Conservation (phyloP, 768 basidiomycete genomes). For the Leccinum truebloodii region DNA sequence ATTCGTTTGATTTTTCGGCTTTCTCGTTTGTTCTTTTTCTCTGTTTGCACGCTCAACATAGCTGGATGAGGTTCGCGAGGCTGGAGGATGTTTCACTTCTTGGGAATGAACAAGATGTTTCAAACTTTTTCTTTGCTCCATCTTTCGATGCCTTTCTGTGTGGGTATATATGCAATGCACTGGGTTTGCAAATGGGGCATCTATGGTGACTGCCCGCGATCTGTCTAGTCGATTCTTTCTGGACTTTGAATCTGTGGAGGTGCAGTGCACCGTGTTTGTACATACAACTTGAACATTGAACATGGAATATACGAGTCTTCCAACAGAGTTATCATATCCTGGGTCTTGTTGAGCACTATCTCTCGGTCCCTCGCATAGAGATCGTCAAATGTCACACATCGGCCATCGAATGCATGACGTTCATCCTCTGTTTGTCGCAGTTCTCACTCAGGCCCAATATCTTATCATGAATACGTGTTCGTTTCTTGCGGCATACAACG, state of each 20-base stretch:
- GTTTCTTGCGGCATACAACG: slow-evolving; percentile 2
- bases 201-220: background rate
- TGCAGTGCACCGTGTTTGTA: background rate
- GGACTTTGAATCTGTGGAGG: background rate
- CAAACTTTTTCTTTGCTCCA: background rate
- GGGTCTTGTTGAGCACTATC: background rate
- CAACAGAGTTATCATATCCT: background rate
- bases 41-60: background rate
- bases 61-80: background rate
- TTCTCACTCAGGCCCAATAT: background rate
- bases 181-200: background rate
- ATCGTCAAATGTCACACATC: background rate
- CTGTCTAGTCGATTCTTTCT: background rate
- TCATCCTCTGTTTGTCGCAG: background rate
- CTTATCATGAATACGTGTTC: background rate
- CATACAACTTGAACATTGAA: background rate
- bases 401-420: background rate
- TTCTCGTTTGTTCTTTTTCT: too few relatives aligned
- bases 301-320: background rate
- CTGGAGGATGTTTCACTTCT: background rate
- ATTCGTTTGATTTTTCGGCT: slow-evolving; percentile 12
- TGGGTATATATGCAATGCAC: background rate
- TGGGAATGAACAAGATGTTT: background rate
- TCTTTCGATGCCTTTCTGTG: background rate
- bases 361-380: background rate